Base-by-base conservation (phyloP, 1,284 basidiomycete species). In the Rhodotorula sp. region DNA sequence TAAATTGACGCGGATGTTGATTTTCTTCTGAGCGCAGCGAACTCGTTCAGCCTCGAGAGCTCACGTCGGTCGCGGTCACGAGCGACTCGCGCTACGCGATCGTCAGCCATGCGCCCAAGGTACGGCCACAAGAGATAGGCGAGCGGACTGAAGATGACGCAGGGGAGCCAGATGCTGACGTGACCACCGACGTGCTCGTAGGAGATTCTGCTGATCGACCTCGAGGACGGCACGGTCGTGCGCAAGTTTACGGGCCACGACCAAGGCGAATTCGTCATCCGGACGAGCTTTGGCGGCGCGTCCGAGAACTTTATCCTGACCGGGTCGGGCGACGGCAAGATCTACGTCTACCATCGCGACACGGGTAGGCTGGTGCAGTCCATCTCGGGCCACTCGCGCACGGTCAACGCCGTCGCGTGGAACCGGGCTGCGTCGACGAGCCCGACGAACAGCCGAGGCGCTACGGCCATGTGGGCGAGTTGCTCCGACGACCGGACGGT, bases 361-460 rank as follows among this genome's bases (percentile, higher is more conserved):
- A 90, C 89, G 5, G 91, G 90, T 0, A 84, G 86, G 0, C 85
- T 94, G 57, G 85, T 99, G 38, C 92, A 97, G 81, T 86, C 89
- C 34, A 85, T 98, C 2, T 81, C 85, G 2, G 95, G 95, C 0
- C 97, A 99, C 78, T 89, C 88, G 21, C 81, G 82, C 62, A 93
- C 93, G 52, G 95, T 99, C 71, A 99, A 98, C 81, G 89, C 90
- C 26, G 94, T 99, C 16, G 91, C 93, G 21, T 99, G 97, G 97
- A 95, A 97, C 81, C 88, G 91, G 73, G 28, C 26, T 8, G 48
- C 62, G 15, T 62, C 59, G 10, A 43, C 38, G 38, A 43, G 38
- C 18, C 43, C 31, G 31, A 34, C 43, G 47, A 43, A 43, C 43
- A 14, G 56, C 49, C 10, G 21, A 12, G n/a, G 54, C 28, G 86